Conservation (phyloP, 2,329 filamentous ascomycete genomes). For the Bipolaris victoriae region DNA sequence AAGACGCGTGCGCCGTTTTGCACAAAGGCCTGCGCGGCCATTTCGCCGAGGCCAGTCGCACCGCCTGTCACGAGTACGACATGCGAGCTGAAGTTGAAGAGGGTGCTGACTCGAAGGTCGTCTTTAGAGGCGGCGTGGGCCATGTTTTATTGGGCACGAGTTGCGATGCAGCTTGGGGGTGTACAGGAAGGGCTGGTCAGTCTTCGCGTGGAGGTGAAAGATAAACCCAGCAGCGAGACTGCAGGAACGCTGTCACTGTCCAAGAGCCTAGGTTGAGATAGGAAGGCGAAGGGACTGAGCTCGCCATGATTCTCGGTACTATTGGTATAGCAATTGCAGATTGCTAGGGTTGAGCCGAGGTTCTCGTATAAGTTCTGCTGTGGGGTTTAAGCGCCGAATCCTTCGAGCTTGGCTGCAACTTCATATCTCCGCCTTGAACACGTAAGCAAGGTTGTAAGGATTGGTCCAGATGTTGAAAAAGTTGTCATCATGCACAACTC, state of each 20-base stretch:
- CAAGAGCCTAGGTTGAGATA: background rate
- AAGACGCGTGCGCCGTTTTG: constrained; percentile 60
- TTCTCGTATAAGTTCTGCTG: constrained; percentile 11
- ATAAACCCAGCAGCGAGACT: constrained; percentile 1
- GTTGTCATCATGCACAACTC: too few species aligned
- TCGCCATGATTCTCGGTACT: constrained; percentile 23
- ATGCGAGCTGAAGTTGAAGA: constrained; percentile 47
- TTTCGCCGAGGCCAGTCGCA: constrained; percentile 60
- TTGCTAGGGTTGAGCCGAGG: constrained; percentile 29
- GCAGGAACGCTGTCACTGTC: background rate
- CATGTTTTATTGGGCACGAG: constrained; percentile 21
- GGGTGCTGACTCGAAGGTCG: constrained; percentile 42
- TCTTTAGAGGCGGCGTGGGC: constrained; percentile 39
- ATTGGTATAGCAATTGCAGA: constrained; percentile 16
- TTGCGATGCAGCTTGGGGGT: background rate
- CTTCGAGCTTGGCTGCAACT: background rate
- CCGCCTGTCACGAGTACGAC: constrained; percentile 59
- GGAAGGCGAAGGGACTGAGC: constrained; percentile 3
- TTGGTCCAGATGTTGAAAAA: background rate
- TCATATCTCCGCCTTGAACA: background rate
- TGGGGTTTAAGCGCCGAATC: constrained; percentile 7
- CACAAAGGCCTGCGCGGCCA: constrained; percentile 62
- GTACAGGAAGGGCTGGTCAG: background rate
- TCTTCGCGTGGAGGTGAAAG: background rate
- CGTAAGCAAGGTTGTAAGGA: background rate